Percentiles rank a stretch among this genome's conserved stretches.
Conservation (phyloP, 2,329 filamentous ascomycete species). For the Colletotrichum sp. region DNA sequence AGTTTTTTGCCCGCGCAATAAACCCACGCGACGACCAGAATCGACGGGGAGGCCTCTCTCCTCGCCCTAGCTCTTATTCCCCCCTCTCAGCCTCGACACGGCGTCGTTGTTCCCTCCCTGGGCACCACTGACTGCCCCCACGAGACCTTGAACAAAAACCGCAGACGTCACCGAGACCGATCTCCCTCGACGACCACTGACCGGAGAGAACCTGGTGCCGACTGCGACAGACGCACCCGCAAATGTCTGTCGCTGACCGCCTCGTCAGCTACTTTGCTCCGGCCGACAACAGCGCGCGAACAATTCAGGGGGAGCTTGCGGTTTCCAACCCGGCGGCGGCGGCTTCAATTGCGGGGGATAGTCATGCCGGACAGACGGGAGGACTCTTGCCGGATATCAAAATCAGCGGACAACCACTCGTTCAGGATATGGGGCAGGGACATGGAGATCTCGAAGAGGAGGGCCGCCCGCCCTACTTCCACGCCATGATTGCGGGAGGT, state of each 20-base stretch:
- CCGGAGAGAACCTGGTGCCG: conserved; percentile 1
- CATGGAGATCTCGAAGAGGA: conserved; percentile 44
- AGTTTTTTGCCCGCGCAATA: conserved; percentile 12
- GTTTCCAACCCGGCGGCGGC: conserved; percentile 31
- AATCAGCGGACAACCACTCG: conserved; percentile 12
- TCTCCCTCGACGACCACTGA: conserved; percentile 28
- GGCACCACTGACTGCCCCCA: not conserved
- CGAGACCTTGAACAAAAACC: not conserved
- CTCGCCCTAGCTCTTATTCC: not conserved
- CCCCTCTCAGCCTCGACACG: not conserved
- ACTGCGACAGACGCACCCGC: conserved; percentile 10
- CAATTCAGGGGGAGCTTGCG: conserved; percentile 3
- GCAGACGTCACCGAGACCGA: conserved; percentile 22
- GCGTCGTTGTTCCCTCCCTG: not conserved
- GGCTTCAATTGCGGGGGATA: conserved; percentile 37
- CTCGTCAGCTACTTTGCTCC: conserved; percentile 57
- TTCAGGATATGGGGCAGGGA: conserved; percentile 15
- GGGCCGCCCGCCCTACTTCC: conserved; percentile 48
- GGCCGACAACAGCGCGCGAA: conserved; percentile 31
- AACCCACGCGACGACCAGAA: conserved; percentile 3
- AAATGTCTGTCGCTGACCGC: conserved; percentile 63
- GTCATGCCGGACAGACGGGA: conserved; percentile 31
- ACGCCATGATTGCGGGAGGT: conserved; percentile 91
- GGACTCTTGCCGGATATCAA: conserved; percentile 32
- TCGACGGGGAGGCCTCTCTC: conserved; percentile 9